Conservation (phyloP, 202 grass and related monocot genomes). For the Digitaria exilis region DNA sequence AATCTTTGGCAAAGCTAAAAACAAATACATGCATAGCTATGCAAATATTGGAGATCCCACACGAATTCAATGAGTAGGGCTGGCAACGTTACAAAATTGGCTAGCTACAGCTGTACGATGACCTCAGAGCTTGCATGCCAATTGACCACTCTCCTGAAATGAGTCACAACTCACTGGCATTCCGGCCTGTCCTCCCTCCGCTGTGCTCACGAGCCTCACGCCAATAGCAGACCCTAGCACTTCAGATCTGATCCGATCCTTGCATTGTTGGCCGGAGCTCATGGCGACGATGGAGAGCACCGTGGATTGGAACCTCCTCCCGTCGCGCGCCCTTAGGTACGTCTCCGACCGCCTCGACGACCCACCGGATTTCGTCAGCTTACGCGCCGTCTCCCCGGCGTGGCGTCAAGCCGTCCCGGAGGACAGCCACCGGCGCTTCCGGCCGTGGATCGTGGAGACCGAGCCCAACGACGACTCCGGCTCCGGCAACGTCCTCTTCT, state of each 20-base stretch:
- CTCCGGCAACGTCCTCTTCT: background rate
- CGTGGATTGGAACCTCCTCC: background rate
- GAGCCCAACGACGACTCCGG: background rate
- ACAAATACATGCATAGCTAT: no score
- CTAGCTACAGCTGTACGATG: background rate
- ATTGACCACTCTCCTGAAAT: background rate
- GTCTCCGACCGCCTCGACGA: background rate
- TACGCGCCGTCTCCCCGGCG: background rate
- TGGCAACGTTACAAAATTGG: background rate
- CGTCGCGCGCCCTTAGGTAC: background rate
- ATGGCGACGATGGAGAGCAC: background rate
- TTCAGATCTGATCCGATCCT: background rate
- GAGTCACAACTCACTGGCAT: background rate
- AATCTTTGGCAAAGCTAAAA: no score
- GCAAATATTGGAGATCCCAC: background rate
- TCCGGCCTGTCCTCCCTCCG: background rate
- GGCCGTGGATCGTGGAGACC: constrained; percentile 11
- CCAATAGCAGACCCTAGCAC: background rate
- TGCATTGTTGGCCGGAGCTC: background rate
- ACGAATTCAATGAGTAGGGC: background rate
- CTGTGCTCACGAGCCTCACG: background rate
- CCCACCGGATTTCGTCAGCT: background rate
- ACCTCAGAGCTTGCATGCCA: background rate
- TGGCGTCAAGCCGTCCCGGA: background rate
- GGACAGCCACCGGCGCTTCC: background rate